phyloP scores from a whole-genome alignment of 2,329 filamentous ascomycete genomes.

The Colletotrichum camelliae region DNA sequence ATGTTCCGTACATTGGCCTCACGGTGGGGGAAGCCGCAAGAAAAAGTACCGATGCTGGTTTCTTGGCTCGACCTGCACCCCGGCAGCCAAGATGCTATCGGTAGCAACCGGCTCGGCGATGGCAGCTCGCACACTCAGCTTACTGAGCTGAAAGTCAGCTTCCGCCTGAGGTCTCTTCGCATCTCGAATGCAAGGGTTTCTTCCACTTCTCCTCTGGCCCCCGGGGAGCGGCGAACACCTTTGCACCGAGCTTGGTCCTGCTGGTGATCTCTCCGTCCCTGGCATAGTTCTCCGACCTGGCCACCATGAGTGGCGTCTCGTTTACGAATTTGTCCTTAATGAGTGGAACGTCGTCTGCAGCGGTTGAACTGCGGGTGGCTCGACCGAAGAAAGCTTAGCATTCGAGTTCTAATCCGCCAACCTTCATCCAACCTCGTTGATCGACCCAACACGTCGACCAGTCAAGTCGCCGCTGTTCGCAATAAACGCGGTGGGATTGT shows the following conservation, averaged over 20 bases:
- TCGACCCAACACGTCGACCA: neutral
- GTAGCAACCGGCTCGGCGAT: constrained; percentile 4
- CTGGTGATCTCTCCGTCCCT: neutral
- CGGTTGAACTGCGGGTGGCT: neutral
- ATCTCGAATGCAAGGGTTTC: neutral
- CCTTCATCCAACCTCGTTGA: neutral
- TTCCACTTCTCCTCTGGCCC: neutral
- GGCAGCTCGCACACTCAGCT: neutral
- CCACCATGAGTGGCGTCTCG: neutral
- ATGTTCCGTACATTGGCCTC: neutral
- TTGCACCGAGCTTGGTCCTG: neutral
- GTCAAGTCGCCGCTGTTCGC: neutral
- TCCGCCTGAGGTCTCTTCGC: neutral
- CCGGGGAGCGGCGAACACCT: neutral
- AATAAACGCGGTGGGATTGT: no score
- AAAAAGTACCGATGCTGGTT: neutral
- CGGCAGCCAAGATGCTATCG: neutral
- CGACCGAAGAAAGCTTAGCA: neutral
- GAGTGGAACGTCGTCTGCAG: neutral
- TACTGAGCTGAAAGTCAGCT: neutral
- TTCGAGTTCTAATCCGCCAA: neutral
- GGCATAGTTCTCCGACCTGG: neutral
- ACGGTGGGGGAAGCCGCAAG: neutral
- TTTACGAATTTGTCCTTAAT: neutral
- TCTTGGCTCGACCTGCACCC: neutral